Evolutionary conservation across 1,284 basidiomycete genomes (phyloP).

Genomic region (Ganoderma meredithae): DNA sequence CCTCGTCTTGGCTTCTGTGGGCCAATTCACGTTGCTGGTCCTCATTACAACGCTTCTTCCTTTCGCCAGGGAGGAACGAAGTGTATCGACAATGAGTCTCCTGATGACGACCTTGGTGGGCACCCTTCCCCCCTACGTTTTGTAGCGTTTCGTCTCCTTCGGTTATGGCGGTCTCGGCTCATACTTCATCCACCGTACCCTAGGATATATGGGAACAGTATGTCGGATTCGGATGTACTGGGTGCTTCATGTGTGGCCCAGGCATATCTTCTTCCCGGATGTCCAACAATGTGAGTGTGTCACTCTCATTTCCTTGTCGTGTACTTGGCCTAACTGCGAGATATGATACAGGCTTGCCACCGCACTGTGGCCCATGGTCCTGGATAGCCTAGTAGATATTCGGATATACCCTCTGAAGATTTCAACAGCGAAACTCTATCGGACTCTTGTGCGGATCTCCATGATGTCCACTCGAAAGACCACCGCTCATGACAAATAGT

Average conservation of each 20-base stretch:
- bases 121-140: constrained; percentile 30
- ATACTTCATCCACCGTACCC: neutral
- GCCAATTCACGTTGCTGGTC: constrained; percentile 30
- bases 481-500: constrained; percentile 13
- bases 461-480: neutral
- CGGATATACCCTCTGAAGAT: constrained; percentile 15
- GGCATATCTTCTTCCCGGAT: constrained; percentile 32
- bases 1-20: constrained; percentile 33
- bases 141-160: constrained; percentile 21
- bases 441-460: constrained; percentile 6
- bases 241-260: constrained; percentile 32
- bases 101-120: constrained; percentile 26
- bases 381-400: constrained; percentile 30
- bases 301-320: neutral
- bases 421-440: constrained; percentile 2
- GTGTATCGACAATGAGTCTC: constrained; percentile 30
- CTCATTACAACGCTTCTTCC: constrained; percentile 30
- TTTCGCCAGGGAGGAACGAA: constrained; percentile 24
- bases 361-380: constrained; percentile 32
- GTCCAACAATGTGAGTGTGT: constrained; percentile 32
- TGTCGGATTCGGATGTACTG: constrained; percentile 27
- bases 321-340: neutral
- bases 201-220: constrained; percentile 29
- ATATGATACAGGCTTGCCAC: constrained; percentile 26
- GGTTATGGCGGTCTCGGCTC: neutral